phyloP scores from a whole-genome alignment of 2,329 filamentous ascomycete species.

The Fusarium nodosum region DNA sequence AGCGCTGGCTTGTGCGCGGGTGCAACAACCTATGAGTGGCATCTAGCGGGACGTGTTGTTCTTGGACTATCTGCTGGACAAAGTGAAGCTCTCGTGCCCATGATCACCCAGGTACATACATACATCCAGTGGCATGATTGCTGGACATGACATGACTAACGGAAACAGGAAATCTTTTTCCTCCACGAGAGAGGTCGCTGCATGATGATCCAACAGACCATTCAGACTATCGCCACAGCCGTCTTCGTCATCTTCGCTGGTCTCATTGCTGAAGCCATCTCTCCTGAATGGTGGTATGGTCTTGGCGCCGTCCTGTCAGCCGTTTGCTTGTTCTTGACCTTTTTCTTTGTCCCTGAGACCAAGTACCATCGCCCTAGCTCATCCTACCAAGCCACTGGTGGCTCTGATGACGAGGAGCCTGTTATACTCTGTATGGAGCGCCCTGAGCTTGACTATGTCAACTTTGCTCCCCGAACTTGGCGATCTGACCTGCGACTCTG shows the following conservation, averaged over 20 bases:
- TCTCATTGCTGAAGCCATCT: constrained; percentile 19
- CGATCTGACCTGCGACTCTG: constrained; percentile 42
- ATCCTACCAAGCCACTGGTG: constrained; percentile 9
- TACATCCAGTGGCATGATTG: rapidly evolving
- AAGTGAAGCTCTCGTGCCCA: constrained; percentile 35
- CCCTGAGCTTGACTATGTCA: constrained; percentile 40
- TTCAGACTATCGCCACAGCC: constrained; percentile 38
- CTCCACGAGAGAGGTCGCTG: constrained; percentile 39
- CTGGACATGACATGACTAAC: background rate
- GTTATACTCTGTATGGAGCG: constrained; percentile 34
- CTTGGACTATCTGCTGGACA: constrained; percentile 41
- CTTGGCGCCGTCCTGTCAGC: constrained; percentile 22
- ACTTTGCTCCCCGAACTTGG: constrained; percentile 40
- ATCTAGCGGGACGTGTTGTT: constrained; percentile 35
- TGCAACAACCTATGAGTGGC: constrained; percentile 42
- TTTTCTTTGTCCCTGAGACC: constrained; percentile 30
- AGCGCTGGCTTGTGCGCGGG: constrained; percentile 38
- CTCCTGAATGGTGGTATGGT: constrained; percentile 27
- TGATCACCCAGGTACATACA: constrained; percentile 24
- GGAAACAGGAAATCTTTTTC: constrained; percentile 41
- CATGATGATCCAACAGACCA: constrained; percentile 44
- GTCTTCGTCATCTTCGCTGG: constrained; percentile 25
- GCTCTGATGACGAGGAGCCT: constrained; percentile 15
- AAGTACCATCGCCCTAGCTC: constrained; percentile 23
- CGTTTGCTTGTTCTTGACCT: constrained; percentile 3